Evolutionary conservation across 345 rosid species (phyloP), one percentile per base, ranked within the genome.

Genomic region (Eucalyptus curtisii): DNA sequence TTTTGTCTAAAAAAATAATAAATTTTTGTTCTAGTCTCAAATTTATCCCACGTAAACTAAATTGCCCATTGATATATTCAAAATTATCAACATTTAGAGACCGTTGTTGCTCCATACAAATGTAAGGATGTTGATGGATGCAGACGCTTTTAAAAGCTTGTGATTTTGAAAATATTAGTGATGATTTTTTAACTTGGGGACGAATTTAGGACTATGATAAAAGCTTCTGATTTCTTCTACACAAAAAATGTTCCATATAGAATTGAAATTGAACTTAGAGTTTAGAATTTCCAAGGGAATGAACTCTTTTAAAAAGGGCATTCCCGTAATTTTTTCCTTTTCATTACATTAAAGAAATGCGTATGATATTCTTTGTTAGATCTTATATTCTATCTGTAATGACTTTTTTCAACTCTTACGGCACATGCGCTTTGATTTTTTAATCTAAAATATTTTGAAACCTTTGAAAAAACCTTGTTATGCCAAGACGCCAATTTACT

Each of bases 51-150:
- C 1, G 13, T 17, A 16, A 68, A 33, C 57, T 52, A 68, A 68
- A 68, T 7, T 9, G 44, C 13, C 19, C 25, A 5, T 5, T 37
- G 24, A 17, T 71, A 33, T 17, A 10, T 71, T 37, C 45, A 71
- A 71, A 9, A 71, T 37, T 37, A 37, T 33, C 45, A 37, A 17
- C 14, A 31, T 66, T 9, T 2, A 5, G 7, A 31, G 79, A 19
- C 3, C 5, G 0, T 2, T 0, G 3, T 16, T 31, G 22, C 31
- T 66, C 5, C 42, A 31, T 66, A 19, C 6, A 66, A 1, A 31
- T 16, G 22, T 33, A 66, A 7, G 11, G 20, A 5, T 52, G 10
- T 52, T 52, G 5, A 52, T 20, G 25, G 57, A 52, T 52, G 57
- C 0, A 20, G 0, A 52, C 5, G 1, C 57, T 52, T 3, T 10